Percentiles rank a stretch among this genome's conserved stretches.
These are phyloP conservation scores for Zygoascus bituminiphila DNA, from an alignment of 805 yeast species.

Conservation along the genomic window DNA sequence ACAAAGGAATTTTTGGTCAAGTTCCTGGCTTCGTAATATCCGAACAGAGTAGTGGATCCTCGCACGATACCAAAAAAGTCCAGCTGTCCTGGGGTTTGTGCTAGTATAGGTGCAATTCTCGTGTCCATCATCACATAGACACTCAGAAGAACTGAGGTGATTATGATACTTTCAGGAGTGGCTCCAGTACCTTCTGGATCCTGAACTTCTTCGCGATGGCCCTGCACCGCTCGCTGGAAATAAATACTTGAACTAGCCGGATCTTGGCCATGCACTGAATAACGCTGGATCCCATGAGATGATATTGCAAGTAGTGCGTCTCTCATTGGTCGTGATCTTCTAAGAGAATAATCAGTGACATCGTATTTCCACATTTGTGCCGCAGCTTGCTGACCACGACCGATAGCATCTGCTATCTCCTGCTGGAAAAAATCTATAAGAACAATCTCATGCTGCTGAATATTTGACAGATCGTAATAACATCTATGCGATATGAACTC, in stretches of 20 bases:
- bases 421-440: background rate
- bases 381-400: background rate
- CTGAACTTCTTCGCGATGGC: background rate
- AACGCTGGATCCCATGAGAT: background rate
- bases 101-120: background rate
- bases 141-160: background rate
- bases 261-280: background rate
- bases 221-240: background rate
- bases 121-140: background rate
- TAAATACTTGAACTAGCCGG: background rate
- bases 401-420: background rate
- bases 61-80: background rate
- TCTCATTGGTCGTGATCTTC: background rate
- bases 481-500: background rate
- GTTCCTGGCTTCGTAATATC: background rate
- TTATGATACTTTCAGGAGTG: background rate
- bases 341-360: background rate
- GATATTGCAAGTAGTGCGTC: background rate
- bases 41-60: background rate
- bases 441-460: background rate
- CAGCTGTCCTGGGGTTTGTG: background rate
- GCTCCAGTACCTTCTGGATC: background rate
- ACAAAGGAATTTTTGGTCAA: background rate
- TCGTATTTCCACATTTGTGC: background rate
- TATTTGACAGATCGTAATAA: background rate